Percentiles rank a stretch among this genome's conserved stretches.
Evolutionary conservation across 345 rosid species (phyloP).

Genomic region (Salix suchowensis): DNA sequence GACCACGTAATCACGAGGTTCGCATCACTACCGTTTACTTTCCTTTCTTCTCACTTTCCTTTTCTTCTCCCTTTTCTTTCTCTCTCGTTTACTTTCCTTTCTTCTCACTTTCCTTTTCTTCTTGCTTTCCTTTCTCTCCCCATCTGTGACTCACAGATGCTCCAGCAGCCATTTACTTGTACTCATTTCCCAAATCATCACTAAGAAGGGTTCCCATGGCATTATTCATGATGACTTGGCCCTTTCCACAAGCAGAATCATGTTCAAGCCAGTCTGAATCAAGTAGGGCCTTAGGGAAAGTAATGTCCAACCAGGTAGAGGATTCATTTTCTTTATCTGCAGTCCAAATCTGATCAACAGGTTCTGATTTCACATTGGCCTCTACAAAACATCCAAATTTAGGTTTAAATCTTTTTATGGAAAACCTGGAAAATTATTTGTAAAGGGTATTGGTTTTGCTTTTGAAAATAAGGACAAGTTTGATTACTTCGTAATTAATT

Average conservation of each 20-base stretch:
- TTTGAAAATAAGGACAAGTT: background rate
- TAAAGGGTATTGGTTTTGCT: background rate
- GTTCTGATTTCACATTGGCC: slow-evolving; percentile 40
- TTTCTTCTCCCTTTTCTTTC: too few relatives aligned
- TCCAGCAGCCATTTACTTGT: slow-evolving; percentile 48
- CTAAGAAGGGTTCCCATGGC: slow-evolving; percentile 65
- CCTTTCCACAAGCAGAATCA: slow-evolving; percentile 45
- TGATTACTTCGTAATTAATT: too few relatives aligned
- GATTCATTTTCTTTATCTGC: slow-evolving; percentile 36
- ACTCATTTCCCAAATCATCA: slow-evolving; percentile 60
- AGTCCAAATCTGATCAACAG: slow-evolving; percentile 30
- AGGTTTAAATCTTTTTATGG: background rate
- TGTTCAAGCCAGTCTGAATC: slow-evolving; percentile 76
- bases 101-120: too few relatives aligned
- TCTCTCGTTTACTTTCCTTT: too few relatives aligned
- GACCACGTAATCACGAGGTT: too few relatives aligned
- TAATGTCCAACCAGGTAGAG: slow-evolving; percentile 26
- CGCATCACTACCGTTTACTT: too few relatives aligned
- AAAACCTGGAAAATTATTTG: background rate
- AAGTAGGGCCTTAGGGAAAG: slow-evolving; percentile 58
- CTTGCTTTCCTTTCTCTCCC: slow-evolving; percentile 17
- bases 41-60: too few relatives aligned
- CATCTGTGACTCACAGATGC: slow-evolving; percentile 46
- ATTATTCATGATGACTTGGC: slow-evolving; percentile 50
- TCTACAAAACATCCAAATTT: slow-evolving; percentile 30